Conservation (phyloP, 495 filamentous ascomycete species). For the Letharia lupina region DNA sequence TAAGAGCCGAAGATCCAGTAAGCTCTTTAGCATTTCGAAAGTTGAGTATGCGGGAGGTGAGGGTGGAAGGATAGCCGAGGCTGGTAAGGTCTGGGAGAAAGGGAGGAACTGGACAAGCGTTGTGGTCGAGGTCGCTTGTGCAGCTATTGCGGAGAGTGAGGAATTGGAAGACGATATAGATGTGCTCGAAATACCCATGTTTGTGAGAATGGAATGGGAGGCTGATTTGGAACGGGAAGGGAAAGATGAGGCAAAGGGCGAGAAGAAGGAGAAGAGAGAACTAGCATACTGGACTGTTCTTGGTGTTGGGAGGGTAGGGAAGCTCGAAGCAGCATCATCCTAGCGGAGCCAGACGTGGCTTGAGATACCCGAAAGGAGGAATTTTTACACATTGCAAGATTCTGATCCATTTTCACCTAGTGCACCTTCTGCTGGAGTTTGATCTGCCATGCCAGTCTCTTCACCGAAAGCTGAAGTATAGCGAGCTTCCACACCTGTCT, state of each 20-base stretch:
- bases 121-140: conserved; percentile 82
- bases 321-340: conserved; percentile 17
- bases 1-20: conserved; percentile 25
- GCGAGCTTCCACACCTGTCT: not conserved
- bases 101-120: conserved; percentile 93
- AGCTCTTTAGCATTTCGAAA: conserved; percentile 34
- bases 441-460: not conserved
- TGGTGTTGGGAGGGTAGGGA: conserved; percentile 68
- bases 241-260: conserved; percentile 35
- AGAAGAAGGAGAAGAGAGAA: conserved; percentile 58
- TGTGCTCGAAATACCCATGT: conserved; percentile 89
- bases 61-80: conserved; percentile 60
- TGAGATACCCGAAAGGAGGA: not conserved
- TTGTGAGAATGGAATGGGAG: conserved; percentile 90
- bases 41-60: conserved; percentile 33
- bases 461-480: not conserved
- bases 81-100: conserved; percentile 89
- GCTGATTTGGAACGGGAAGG: conserved; percentile 60
- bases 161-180: conserved; percentile 60
- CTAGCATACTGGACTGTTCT: conserved; percentile 93
- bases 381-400: not conserved
- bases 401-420: not conserved
- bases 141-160: conserved; percentile 30
- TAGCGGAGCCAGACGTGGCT: not conserved
- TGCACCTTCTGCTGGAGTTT: not conserved